These are phyloP conservation scores for Rossbeevera mucosa DNA, from an alignment of 768 basidiomycete genomes.

Conservation along the genomic window DNA sequence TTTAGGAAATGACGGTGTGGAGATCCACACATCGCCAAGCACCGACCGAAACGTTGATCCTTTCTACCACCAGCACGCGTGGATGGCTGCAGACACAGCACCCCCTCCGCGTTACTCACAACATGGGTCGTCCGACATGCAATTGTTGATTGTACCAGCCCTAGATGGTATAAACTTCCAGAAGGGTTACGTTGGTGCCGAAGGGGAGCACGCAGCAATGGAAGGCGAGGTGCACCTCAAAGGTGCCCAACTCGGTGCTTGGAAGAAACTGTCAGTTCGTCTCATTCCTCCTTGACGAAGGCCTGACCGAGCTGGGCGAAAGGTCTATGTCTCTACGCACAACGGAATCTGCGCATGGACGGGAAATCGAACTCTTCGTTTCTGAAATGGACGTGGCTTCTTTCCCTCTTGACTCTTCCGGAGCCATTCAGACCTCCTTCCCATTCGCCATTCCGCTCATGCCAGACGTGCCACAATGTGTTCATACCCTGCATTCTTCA, in stretches of 20 bases:
- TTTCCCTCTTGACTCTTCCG: slow-evolving; percentile 32
- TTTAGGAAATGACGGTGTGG: slow-evolving; percentile 4
- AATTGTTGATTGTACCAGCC: slow-evolving; percentile 73
- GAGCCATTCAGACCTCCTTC: slow-evolving; percentile 53
- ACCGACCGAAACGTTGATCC: background rate
- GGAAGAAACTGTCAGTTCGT: slow-evolving; percentile 65
- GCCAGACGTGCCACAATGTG: slow-evolving; percentile 77
- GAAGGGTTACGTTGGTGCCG: slow-evolving; percentile 80
- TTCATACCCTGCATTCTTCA: slow-evolving; percentile 71
- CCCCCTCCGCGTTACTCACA: slow-evolving; percentile 64
- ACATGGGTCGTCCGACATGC: slow-evolving; percentile 36
- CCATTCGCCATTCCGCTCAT: slow-evolving; percentile 81
- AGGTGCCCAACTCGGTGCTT: slow-evolving; percentile 51
- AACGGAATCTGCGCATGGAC: slow-evolving; percentile 56
- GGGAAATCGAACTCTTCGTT: slow-evolving; percentile 61
- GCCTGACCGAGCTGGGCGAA: slow-evolving; percentile 13
- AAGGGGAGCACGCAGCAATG: slow-evolving; percentile 75
- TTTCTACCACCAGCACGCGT: slow-evolving; percentile 4
- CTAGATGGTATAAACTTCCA: slow-evolving; percentile 73
- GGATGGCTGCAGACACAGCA: slow-evolving; percentile 37
- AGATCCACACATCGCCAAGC: slow-evolving; percentile 2
- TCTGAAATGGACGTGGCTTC: slow-evolving; percentile 56
- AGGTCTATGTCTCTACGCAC: slow-evolving; percentile 66
- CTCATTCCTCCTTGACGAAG: slow-evolving; percentile 9
- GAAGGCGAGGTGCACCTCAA: slow-evolving; percentile 89